Percentiles rank a stretch among this genome's conserved stretches.
Evolutionary conservation across 2,329 filamentous ascomycete genomes (phyloP).

Genomic region (Fusarium duplospermum): DNA sequence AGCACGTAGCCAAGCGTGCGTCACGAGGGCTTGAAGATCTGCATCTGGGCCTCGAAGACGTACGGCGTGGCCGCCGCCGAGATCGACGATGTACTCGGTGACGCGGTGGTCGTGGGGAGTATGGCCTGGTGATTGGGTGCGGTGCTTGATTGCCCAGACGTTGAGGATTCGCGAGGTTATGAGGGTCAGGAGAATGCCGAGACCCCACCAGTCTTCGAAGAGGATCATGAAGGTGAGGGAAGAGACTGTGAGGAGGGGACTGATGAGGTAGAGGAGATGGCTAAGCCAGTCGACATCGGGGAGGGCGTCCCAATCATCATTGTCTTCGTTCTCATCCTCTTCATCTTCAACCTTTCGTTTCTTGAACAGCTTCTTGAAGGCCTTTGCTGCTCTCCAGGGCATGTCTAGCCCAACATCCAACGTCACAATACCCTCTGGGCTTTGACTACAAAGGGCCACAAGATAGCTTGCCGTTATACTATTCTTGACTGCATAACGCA

Average conservation of each 20-base stretch:
- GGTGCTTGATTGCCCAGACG: conserved; percentile 66
- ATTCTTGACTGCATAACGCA: conserved; percentile 57
- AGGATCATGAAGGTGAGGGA: conserved; percentile 59
- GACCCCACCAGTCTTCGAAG: conserved; percentile 64
- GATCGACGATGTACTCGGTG: conserved; percentile 63
- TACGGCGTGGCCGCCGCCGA: conserved; percentile 63
- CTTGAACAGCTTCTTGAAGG: conserved; percentile 10
- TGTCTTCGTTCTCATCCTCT: conserved; percentile 22
- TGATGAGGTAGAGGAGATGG: conserved; percentile 60
- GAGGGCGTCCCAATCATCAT: conserved; percentile 35
- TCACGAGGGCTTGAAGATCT: conserved; percentile 70
- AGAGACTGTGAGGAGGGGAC: conserved; percentile 58
- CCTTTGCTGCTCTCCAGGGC: conserved; percentile 38
- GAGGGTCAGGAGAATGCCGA: conserved; percentile 60
- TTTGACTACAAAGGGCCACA: conserved; percentile 43
- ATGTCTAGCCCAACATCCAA: conserved; percentile 44
- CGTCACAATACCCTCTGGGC: conserved; percentile 36
- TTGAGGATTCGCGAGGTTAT: conserved; percentile 67
- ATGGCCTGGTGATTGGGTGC: conserved; percentile 44
- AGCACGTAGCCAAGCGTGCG: conserved; percentile 65
- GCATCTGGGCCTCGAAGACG: conserved; percentile 64
- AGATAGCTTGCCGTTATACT: conserved; percentile 64
- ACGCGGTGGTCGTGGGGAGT: conserved; percentile 23
- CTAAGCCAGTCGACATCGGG: conserved; percentile 59
- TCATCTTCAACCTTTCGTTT: conserved; percentile 13